Conservation (phyloP, 345 rosid genomes). For the Excoecaria cochinchinensis region DNA sequence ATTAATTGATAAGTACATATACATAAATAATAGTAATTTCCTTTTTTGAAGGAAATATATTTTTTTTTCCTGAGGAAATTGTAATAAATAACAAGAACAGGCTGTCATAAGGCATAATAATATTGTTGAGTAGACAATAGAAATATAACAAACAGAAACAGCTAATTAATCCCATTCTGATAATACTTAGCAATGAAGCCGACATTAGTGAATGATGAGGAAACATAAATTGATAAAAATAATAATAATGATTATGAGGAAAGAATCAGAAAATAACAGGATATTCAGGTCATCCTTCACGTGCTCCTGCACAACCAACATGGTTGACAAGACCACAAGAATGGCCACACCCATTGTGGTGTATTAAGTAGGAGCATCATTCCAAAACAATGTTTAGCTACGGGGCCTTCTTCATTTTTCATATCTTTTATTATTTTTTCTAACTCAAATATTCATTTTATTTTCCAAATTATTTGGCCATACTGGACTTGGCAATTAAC, state of each 20-base stretch:
- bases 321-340: conserved; percentile 8
- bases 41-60: not conserved
- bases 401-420: not conserved
- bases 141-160: not conserved
- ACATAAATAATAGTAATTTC: not conserved
- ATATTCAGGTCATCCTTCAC: conserved; percentile 10
- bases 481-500: too few relatives aligned
- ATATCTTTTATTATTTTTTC: not conserved
- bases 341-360: not conserved
- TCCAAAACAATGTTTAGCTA: not conserved
- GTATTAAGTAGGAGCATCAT: not conserved
- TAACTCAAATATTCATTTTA: too few relatives aligned
- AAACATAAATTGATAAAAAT: not conserved
- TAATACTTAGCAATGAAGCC: too few relatives aligned
- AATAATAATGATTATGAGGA: not conserved
- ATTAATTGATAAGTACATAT: too few relatives aligned
- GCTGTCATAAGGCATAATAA: not conserved
- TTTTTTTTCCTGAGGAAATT: not conserved
- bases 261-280: not conserved
- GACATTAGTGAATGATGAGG: too few relatives aligned
- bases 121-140: too few relatives aligned
- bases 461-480: too few relatives aligned
- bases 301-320: not conserved
- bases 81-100: not conserved
- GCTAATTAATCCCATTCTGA: not conserved